Percentiles rank a stretch among this genome's conserved stretches.
Evolutionary conservation across 306 rosid species (phyloP).

Genomic region (Purshia tridentata): DNA sequence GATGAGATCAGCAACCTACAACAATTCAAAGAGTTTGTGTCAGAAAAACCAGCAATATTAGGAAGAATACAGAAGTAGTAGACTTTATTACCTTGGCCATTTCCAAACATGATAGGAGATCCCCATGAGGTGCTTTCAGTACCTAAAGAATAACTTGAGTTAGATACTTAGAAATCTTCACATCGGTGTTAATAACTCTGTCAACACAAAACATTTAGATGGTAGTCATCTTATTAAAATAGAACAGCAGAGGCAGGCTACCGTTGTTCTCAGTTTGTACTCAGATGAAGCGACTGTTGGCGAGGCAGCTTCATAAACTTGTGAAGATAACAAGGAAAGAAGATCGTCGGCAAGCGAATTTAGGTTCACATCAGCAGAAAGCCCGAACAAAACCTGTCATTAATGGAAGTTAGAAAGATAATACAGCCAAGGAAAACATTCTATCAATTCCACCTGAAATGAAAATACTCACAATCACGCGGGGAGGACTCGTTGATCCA

Average conservation of each 20-base stretch:
- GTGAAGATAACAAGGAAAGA: conserved; percentile 50
- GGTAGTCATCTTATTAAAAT: not conserved
- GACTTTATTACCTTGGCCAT: conserved; percentile 77
- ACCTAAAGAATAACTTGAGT: conserved; percentile 42
- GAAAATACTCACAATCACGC: conserved; percentile 65
- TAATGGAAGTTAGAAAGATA: not conserved
- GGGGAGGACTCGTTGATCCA: conserved; percentile 87
- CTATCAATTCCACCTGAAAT: not conserved
- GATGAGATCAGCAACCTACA: conserved; percentile 86
- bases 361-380: conserved; percentile 59
- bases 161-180: not conserved
- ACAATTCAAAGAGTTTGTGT: conserved; percentile 20
- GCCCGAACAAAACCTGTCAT: conserved; percentile 80
- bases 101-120: conserved; percentile 75
- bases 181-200: not conserved
- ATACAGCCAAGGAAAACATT: not conserved
- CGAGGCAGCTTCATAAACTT: conserved; percentile 33
- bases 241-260: conserved; percentile 15
- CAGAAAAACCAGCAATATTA: conserved; percentile 10
- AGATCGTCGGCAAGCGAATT: conserved; percentile 64
- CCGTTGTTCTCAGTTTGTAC: conserved; percentile 74
- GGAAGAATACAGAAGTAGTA: not conserved
- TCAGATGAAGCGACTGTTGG: conserved; percentile 75
- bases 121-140: conserved; percentile 87
- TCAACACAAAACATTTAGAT: not conserved